phyloP scores from a whole-genome alignment of 2,329 filamentous ascomycete species.

The Ophiosphaerella narmari region DNA sequence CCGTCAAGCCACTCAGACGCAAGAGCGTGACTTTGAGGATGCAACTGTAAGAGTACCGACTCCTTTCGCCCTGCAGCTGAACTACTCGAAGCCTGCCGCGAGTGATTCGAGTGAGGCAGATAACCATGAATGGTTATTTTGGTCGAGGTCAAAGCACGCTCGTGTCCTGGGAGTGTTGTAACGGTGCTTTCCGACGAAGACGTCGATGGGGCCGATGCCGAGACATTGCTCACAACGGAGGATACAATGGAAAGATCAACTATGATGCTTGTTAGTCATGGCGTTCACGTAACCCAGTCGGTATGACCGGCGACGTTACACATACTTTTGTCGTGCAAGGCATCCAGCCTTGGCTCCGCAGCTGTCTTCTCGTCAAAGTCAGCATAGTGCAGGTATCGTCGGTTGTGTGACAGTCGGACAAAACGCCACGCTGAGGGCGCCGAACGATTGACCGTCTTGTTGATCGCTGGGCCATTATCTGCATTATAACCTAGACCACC shows the following conservation, averaged over 20 bases:
- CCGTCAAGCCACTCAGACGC: constrained; percentile 98
- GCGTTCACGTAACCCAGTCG: constrained; percentile 22
- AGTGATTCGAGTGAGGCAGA: constrained; percentile 41
- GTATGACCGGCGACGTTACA: constrained; percentile 12
- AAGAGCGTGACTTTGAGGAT: constrained; percentile 77
- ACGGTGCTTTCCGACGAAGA: constrained; percentile 54
- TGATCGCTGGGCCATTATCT: constrained; percentile 53
- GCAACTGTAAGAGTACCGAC: constrained; percentile 77
- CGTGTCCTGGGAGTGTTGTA: constrained; percentile 43
- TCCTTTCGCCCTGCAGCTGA: constrained; percentile 59
- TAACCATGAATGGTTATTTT: constrained; percentile 93
- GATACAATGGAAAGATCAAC: constrained; percentile 86
- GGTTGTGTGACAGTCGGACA: constrained; percentile 86
- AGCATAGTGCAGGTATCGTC: constrained; percentile 86
- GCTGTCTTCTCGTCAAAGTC: constrained; percentile 73
- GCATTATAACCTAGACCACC: constrained; percentile 56
- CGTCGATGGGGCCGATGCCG: constrained; percentile 61
- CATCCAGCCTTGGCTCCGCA: constrained; percentile 72
- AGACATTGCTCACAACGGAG: constrained; percentile 92
- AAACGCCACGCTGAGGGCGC: constrained; percentile 73
- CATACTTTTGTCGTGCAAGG: constrained; percentile 73
- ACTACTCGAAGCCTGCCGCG: constrained; percentile 35
- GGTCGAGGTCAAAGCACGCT: constrained; percentile 60
- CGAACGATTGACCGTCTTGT: constrained; percentile 47
- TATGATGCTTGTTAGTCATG: constrained; percentile 42